Percentiles rank a stretch among this genome's conserved stretches.
Conservation (phyloP, 352 stramenopile genomes). For the Proteromonas lacertae region DNA sequence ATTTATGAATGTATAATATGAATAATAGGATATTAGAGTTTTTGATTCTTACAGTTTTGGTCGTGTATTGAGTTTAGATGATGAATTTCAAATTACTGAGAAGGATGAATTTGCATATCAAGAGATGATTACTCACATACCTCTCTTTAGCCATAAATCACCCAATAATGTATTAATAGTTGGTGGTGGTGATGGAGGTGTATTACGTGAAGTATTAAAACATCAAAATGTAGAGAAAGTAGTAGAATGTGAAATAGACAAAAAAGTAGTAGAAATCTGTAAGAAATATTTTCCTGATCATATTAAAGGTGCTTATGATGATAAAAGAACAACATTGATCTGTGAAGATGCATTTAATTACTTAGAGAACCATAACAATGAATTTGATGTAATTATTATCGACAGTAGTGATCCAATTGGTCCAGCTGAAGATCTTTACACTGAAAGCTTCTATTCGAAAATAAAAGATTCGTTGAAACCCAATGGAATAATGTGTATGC, state of each 20-base stretch:
- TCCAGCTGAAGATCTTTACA: constrained; percentile 67
- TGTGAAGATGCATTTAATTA: constrained; percentile 9
- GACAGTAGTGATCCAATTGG: constrained; percentile 75
- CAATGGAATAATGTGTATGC: constrained; percentile 12
- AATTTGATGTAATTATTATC: constrained; percentile 84
- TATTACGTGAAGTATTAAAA: constrained; percentile 61
- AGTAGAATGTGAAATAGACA: constrained; percentile 93
- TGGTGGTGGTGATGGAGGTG: constrained; percentile 79
- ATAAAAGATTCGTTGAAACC: constrained; percentile 53
- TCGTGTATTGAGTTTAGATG: constrained; percentile 88
- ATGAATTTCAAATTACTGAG: constrained; percentile 92
- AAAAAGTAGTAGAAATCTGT: constrained; percentile 44
- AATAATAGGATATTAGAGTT: constrained; percentile 68
- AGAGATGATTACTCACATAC: constrained; percentile 95
- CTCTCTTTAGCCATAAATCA: constrained; percentile 66
- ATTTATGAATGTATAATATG: constrained; percentile 1
- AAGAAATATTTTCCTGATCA: constrained; percentile 46
- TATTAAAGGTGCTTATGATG: constrained; percentile 64
- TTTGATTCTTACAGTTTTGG: constrained; percentile 88
- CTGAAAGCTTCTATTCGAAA: constrained; percentile 62
- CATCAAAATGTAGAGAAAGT: constrained; percentile 71
- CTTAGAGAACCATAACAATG: constrained; percentile 11
- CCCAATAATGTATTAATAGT: constrained; percentile 85
- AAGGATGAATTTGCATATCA: constrained; percentile 93
- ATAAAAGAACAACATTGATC: constrained; percentile 65